Base-by-base conservation (phyloP, 2,329 filamentous ascomycete species). In the Monosporascus sp. region DNA sequence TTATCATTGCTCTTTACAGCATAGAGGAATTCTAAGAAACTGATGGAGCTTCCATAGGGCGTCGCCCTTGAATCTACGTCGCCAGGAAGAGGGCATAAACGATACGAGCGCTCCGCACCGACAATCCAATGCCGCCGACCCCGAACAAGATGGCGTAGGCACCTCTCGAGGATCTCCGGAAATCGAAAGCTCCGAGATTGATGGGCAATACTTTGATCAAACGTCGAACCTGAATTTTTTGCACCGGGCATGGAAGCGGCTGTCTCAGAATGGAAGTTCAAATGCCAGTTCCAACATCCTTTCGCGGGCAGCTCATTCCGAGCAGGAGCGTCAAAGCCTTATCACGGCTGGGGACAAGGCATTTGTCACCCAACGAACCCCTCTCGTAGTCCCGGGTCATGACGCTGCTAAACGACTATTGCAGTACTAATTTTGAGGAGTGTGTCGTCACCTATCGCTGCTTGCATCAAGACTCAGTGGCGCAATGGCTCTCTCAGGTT, bases 161-260 rank as follows among this genome's bases (percentile, higher is more conserved):
- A 27, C 26, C 8, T 27, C 26, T 27, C 26, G 26, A 27, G 26
- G 26, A 7, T 66, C 65, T 0, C 64, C 68, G 5, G 69, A 68
- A 45, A 60, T 69, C 1, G 67, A 62, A 7, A 66, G 60, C 5
- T 58, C 68, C 1, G 69, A 71, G 51, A 69, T 80, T 11, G 74
- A 79, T 57, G 79, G 78, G 2, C 78, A 83, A 50, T 79, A 80
- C 56, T 71, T 80, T n/a, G 80, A 80, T 9, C 75, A 76, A 16
- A 77, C 79, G 0, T 83, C 80, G 0, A 78, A 78, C 0, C 68
- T 82, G 3, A 78, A 78, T 1, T 83, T 84, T 54, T 69, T 84
- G 2, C 77, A 80, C 31, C 72, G 79, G 3, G 79, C 79, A 2
- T 79, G 78, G 73, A 73, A 74, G 50, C 70, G 79, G 3, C 66